Base-by-base conservation (phyloP, 495 filamentous ascomycete genomes). In the Penicillium maclennaniae region DNA sequence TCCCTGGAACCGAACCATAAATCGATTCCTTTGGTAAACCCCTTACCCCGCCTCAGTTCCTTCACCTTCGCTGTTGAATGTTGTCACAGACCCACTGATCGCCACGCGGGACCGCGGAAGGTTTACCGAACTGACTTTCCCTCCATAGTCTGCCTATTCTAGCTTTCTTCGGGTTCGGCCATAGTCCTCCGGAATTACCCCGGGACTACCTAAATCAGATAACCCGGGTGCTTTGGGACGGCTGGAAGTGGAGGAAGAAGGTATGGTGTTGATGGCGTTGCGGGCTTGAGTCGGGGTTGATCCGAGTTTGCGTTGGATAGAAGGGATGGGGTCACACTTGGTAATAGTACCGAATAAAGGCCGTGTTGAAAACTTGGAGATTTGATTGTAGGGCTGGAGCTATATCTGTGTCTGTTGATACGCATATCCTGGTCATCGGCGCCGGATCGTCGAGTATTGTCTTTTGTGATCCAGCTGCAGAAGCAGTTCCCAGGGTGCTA, bases 361-460 rank as follows among this genome's bases (percentile, higher is more conserved):
- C 5, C 5, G 20, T 19, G 1, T 40, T 40, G 19, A 17, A 39
- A 4, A 40, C 7, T 40, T 40, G 38, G 7, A 19, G 16, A 16
- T 7, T 7, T 17, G 7, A 19, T 19, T 39, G 27, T 39, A 39
- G 38, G 19, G 15, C 44, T 28, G 6, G 43, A 10, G 38, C 19
- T 15, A 54, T 54, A 39, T 44, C 40, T 38, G 28, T 43, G 23
- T 23, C 23, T 23, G 28, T 43, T 6, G 39, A 48, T 28, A 48
- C 27, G 6, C 38, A 47, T 47, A 31, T 47, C 16, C 36, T 54
- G 19, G 49, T 75, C 45, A 75, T 81, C 43, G 84, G 83, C 31
- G 79, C 81, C 14, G 83, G 83, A 21, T 75, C 80, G 61, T 80
- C 79, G 1, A 83, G 77, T 10, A 79, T 85, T 58, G 78, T 72